Percentiles rank a stretch among this genome's conserved stretches.
These are phyloP conservation scores for Leccinum sublutescens DNA, from an alignment of 768 basidiomycete genomes.

Conservation along the genomic window DNA sequence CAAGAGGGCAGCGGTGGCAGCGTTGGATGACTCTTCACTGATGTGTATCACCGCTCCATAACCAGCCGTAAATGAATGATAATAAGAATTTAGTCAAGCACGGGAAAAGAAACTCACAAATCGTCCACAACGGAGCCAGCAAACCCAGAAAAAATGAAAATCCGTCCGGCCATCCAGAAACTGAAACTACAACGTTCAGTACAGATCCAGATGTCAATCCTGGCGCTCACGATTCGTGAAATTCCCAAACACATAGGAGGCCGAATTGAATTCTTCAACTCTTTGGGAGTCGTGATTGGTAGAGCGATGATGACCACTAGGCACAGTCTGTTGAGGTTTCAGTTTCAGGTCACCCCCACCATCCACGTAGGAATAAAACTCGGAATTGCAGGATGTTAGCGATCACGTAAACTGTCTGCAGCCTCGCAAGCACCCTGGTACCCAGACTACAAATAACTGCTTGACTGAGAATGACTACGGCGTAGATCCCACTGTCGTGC, in stretches of 20 bases:
- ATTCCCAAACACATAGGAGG: conserved; percentile 58
- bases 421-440: conserved; percentile 58
- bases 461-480: conserved; percentile 57
- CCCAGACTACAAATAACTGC: conserved; percentile 64
- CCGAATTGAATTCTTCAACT: conserved; percentile 49
- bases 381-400: conserved; percentile 37
- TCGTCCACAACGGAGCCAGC: conserved; percentile 46
- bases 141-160: conserved; percentile 49
- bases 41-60: conserved; percentile 52
- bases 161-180: conserved; percentile 43
- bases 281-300: conserved; percentile 58
- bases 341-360: neutral
- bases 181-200: conserved; percentile 12
- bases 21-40: conserved; percentile 54
- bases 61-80: conserved; percentile 23
- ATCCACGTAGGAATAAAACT: neutral
- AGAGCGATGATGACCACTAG: conserved; percentile 50
- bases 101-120: conserved; percentile 28
- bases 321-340: conserved; percentile 12
- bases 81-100: neutral
- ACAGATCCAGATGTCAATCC: neutral
- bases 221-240: conserved; percentile 51
- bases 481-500: conserved; percentile 56
- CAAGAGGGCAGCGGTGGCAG: conserved; percentile 51
- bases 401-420: conserved; percentile 53